A percentile compares a stretch with the other conserved stretches of the same genome.
Conservation (phyloP, 1,284 basidiomycete genomes). For the Sphagnurus paluster region DNA sequence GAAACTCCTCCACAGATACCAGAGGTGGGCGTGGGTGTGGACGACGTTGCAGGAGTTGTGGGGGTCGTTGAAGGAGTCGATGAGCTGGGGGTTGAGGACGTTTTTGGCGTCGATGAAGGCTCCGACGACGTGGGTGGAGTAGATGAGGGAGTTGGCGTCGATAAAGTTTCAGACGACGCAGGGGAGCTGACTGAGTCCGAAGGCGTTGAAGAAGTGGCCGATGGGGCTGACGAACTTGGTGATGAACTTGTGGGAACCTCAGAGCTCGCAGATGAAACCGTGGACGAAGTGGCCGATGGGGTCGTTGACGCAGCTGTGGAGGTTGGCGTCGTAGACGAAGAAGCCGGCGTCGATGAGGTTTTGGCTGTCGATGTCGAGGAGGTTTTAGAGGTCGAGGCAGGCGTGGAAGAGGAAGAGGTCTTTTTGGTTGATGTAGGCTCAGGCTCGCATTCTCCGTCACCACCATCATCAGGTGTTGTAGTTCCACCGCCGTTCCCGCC, state of each 20-base stretch:
- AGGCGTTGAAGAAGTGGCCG: too few relatives aligned
- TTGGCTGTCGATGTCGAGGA: neutral
- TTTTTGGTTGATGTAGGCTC: neutral
- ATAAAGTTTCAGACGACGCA: too few relatives aligned
- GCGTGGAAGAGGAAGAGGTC: neutral
- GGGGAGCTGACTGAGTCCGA: too few relatives aligned
- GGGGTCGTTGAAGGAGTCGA: neutral
- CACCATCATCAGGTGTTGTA: neutral
- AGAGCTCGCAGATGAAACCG: too few relatives aligned
- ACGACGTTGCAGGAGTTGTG: slow-evolving; percentile 1
- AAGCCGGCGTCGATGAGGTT: neutral
- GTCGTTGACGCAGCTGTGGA: slow-evolving; percentile 29
- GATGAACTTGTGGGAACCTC: too few relatives aligned
- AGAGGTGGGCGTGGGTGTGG: slow-evolving; percentile 12
- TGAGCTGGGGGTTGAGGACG: too few relatives aligned
- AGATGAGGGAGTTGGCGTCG: too few relatives aligned
- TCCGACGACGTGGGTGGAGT: too few relatives aligned
- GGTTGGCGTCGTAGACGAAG: too few relatives aligned
- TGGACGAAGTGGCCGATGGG: slow-evolving; percentile 25
- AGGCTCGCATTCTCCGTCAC: slow-evolving; percentile 1
- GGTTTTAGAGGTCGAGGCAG: neutral
- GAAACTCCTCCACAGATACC: slow-evolving; percentile 49
- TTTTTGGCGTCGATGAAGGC: too few relatives aligned
- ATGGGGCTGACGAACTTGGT: too few relatives aligned
- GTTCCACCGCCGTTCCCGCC: neutral